Conservation (phyloP, 148 eudicot species). For the Nyssa sinensis region DNA sequence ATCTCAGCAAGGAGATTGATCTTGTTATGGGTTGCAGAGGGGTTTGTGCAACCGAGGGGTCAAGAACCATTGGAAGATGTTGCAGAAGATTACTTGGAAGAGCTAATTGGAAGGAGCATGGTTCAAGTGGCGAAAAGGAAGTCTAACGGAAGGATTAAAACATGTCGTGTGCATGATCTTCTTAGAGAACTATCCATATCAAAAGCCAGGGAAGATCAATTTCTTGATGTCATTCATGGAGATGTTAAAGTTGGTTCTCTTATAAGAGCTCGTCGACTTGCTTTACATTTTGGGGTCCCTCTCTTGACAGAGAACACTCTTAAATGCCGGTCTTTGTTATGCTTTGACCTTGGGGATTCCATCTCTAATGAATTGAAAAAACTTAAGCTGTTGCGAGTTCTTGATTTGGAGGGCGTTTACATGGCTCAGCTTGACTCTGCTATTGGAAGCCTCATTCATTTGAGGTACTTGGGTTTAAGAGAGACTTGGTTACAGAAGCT, state of each 20-base stretch:
- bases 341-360: not conserved
- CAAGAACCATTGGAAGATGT: constrained; percentile 7
- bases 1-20: constrained; percentile 18
- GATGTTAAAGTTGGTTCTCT: not conserved
- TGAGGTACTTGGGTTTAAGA: constrained; percentile 13
- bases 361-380: not conserved
- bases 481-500: constrained; percentile 3
- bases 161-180: constrained; percentile 11
- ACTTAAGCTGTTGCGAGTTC: not conserved
- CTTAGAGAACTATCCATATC: constrained; percentile 10
- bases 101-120: constrained; percentile 9
- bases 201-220: constrained; percentile 4
- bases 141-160: not conserved
- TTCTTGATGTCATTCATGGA: not conserved
- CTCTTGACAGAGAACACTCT: not conserved
- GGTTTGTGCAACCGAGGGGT: constrained; percentile 17
- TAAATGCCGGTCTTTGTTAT: not conserved
- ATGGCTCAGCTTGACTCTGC: not conserved
- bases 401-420: constrained; percentile 6
- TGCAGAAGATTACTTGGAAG: constrained; percentile 12
- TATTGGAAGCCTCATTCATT: constrained; percentile 5
- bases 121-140: constrained; percentile 7
- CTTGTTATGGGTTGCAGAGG: constrained; percentile 33
- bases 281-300: not conserved
- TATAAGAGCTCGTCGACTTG: constrained; percentile 1